phyloP scores from a whole-genome alignment of 1,139 yeast species.

The Entelexis paramagnoliae region DNA sequence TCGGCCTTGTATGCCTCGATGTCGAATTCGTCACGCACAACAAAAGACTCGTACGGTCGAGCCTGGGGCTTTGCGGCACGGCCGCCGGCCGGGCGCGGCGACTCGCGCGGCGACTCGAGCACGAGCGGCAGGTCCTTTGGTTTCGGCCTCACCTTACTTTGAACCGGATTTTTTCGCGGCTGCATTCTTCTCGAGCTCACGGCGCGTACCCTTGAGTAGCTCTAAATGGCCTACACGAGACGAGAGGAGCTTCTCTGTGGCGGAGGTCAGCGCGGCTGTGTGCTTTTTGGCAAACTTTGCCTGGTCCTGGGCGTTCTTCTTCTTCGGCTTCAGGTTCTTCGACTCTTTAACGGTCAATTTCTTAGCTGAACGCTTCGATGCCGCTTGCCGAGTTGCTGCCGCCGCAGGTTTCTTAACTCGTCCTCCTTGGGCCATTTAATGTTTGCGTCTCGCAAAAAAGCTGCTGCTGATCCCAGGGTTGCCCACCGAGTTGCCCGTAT shows the following conservation, averaged over 20 bases:
- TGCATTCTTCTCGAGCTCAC: constrained; percentile 45
- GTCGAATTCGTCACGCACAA: constrained; percentile 14
- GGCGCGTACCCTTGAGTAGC: constrained; percentile 80
- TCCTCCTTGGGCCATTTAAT: constrained; percentile 49
- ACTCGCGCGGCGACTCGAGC: constrained; percentile 14
- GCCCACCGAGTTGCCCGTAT: too few relatives aligned
- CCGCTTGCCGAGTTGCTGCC: constrained; percentile 15
- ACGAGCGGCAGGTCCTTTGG: constrained; percentile 16
- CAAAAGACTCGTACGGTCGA: constrained; percentile 7
- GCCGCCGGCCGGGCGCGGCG: constrained; percentile 6
- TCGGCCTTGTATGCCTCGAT: constrained; percentile 16
- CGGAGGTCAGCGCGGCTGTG: constrained; percentile 52
- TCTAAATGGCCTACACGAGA: constrained; percentile 94
- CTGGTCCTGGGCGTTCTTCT: constrained; percentile 37
- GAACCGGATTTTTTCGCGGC: constrained; percentile 10
- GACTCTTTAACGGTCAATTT: constrained; percentile 18
- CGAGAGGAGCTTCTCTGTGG: constrained; percentile 78
- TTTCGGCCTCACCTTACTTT: neutral
- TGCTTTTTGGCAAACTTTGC: constrained; percentile 50
- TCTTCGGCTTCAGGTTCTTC: constrained; percentile 72
- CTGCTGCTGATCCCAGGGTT: too few relatives aligned
- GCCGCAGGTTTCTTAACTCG: constrained; percentile 31
- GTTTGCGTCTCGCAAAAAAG: too few relatives aligned
- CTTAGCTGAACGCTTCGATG: constrained; percentile 23
- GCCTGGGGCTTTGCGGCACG: neutral